Evolutionary conservation across 2,329 filamentous ascomycete genomes (phyloP), one percentile per base, ranked within the genome.

Genomic region (Claviceps cyperi): DNA sequence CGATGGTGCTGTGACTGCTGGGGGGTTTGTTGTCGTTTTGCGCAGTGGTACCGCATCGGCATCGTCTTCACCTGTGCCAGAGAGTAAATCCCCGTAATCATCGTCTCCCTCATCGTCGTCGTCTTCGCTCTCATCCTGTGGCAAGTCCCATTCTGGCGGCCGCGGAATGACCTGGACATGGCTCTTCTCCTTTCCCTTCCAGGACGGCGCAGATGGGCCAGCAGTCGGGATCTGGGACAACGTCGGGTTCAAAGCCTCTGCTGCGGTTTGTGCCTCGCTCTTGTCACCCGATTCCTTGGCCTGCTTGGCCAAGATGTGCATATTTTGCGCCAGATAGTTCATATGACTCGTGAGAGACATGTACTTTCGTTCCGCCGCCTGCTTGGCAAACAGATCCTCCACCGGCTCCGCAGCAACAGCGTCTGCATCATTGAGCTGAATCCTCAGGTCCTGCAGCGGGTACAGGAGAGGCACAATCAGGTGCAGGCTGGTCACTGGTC

Each of bases 131-230:
- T 67, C 66, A 13, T 69, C 69, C 19, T 66, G 64, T 11, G 66
- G 69, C 3, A 69, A 60, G 28, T 65, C 65, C 87, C 87, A 94
- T 64, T 94, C 87, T 0, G 84, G 84, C 9, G 87, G 87, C 7
- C 86, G 74, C 11, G 84, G 77, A 49, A 92, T 86, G 52, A 84
- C 68, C 52, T 83, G 76, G 46, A 92, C 68, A 59, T 91, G 86
- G 36, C 74, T 73, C 51, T 74, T 77, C 28, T 78, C 80, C 44
- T 70, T 67, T 14, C 17, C 40, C 11, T 11, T 24, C 8, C 62
- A 60, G 15, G 52, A 52, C 7, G 54, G 36, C 35, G 47, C 15
- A 2, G 55, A 41, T 4, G 57, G 50, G 3, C 53, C 54, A 13
- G 46, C 39, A 36, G 51, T 41, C 24, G 44, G 46, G 2, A 50